Conservation (phyloP, 495 filamentous ascomycete genomes). For the Podospora comata region DNA sequence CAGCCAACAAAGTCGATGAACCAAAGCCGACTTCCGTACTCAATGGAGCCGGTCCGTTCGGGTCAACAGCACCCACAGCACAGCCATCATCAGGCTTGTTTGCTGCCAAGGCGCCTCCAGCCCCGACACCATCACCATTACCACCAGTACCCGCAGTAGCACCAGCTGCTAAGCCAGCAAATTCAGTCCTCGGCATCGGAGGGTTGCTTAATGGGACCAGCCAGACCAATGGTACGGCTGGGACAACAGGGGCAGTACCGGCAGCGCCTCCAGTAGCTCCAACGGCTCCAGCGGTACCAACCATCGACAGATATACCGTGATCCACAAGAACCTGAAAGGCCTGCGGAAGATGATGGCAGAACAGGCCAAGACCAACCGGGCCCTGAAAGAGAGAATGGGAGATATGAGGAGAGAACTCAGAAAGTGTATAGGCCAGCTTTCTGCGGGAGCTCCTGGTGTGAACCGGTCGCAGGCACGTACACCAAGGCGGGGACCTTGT, state of each 20-base stretch:
- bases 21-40: conserved; percentile 7
- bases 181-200: conserved; percentile 6
- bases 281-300: background rate
- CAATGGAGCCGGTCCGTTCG: conserved; percentile 11
- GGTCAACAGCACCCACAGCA: background rate
- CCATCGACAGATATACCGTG: conserved; percentile 54
- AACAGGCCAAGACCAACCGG: conserved; percentile 45
- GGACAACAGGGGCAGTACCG: background rate
- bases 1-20: background rate
- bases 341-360: conserved; percentile 56
- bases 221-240: conserved; percentile 15
- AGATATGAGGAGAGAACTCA: conserved; percentile 69
- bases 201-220: conserved; percentile 9
- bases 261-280: background rate
- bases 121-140: background rate
- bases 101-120: background rate
- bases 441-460: conserved; percentile 55
- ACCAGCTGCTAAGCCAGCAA: conserved; percentile 5
- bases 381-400: conserved; percentile 64
- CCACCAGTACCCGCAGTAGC: conserved; percentile 2
- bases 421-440: conserved; percentile 70
- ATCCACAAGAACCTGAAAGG: conserved; percentile 73
- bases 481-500: conserved; percentile 3
- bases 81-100: background rate
- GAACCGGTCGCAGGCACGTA: conserved; percentile 57